Conservation (phyloP, 305 asterid species). For the Petunia hybrid region DNA sequence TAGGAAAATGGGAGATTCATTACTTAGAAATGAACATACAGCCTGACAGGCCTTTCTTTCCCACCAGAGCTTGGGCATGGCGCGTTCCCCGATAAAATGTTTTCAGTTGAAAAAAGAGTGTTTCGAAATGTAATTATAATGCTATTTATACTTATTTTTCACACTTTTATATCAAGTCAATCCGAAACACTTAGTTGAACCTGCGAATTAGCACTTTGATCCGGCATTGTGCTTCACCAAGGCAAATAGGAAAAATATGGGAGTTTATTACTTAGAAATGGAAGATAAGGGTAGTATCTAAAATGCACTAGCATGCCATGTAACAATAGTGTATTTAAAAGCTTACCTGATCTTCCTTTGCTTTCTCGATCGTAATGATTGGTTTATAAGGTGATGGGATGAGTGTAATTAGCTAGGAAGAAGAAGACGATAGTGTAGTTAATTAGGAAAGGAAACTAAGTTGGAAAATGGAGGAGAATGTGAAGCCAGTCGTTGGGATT, state of each 20-base stretch:
- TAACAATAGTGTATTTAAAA: background rate
- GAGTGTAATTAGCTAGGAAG: background rate
- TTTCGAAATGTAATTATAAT: no score
- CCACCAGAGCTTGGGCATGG: no score
- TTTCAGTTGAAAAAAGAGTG: no score
- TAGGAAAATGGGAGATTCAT: no score
- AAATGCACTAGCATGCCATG: background rate
- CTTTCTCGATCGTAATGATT: background rate
- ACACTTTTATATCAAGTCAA: no score
- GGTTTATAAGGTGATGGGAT: background rate
- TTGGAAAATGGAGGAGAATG: background rate
- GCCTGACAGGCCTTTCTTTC: no score
- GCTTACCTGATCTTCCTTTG: background rate
- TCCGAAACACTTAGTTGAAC: no score
- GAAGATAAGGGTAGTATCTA: background rate
- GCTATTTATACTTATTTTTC: no score
- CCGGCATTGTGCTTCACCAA: background rate
- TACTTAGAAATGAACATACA: no score
- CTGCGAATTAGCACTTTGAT: background rate
- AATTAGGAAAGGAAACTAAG: background rate
- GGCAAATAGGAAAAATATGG: background rate
- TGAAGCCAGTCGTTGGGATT: constrained; percentile 34
- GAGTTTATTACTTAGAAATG: background rate
- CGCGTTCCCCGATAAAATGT: no score
- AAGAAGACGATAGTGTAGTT: background rate